A percentile compares a stretch with the other conserved stretches of the same genome.
Evolutionary conservation across 73 alveolate species (phyloP).

Genomic region (Blepharisma stoltei): DNA sequence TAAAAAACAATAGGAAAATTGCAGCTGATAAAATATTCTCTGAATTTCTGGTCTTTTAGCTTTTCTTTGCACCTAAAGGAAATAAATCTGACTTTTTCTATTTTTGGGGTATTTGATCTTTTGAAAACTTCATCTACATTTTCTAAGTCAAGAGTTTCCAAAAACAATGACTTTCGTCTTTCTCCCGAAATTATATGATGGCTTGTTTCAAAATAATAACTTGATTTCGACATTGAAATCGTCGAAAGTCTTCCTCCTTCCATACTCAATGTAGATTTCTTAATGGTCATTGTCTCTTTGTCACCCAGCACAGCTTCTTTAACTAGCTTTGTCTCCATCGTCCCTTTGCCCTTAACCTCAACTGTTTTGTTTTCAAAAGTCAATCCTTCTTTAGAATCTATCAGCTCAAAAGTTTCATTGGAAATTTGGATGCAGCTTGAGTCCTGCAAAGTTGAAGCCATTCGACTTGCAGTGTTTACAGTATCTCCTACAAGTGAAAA

Average conservation of each 20-base stretch:
- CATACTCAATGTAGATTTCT: not conserved
- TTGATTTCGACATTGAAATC: not conserved
- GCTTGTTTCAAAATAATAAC: too few relatives aligned
- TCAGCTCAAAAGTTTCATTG: not conserved
- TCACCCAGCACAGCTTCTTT: not conserved
- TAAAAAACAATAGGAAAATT: not conserved
- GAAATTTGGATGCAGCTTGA: constrained; percentile 22
- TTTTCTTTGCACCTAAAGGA: not conserved
- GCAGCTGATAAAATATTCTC: not conserved
- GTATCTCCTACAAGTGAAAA: constrained; percentile 98
- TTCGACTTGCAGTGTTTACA: constrained; percentile 97
- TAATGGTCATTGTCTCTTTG: not conserved
- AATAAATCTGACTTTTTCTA: not conserved
- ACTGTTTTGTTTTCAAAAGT: constrained; percentile 35
- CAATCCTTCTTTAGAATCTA: constrained; percentile 4
- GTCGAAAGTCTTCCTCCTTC: not conserved
- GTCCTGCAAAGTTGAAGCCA: constrained; percentile 31
- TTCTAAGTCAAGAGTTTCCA: not conserved
- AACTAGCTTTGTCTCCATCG: constrained; percentile 36
- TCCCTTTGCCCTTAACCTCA: constrained; percentile 58
- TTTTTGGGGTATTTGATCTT: not conserved
- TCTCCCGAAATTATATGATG: not conserved
- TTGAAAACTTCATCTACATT: constrained; percentile 18
- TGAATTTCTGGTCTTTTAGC: not conserved
- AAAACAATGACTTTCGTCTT: not conserved